Base-by-base conservation (phyloP, 139 green algal species). In the Auxenochlorella pyrenoidosa region DNA sequence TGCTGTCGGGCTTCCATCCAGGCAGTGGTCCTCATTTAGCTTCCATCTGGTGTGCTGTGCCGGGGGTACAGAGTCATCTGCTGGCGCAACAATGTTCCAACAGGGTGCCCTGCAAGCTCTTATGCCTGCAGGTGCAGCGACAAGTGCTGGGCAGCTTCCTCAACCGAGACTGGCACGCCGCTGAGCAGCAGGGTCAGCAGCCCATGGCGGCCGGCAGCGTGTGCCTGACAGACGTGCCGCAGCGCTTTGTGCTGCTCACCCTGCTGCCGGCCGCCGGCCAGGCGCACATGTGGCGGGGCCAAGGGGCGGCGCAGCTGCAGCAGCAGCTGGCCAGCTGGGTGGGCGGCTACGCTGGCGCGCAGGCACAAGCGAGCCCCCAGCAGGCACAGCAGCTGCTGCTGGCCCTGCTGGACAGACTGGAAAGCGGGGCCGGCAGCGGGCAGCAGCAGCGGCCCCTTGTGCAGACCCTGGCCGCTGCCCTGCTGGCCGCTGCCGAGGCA, bases 241-340 rank as follows among this genome's bases (percentile, higher is more conserved):
- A 18, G 10, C 2, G 36, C 3, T 85, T 85, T 60, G 80, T 85
- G 19, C 80, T 85, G 15, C 18, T 22, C 6, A 44, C 30, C 1
- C 60, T 85, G 80, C 80, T 85, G 80, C 80, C 80, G 1, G 80
- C 80, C 8, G 80, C 60, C 12, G 80, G 80, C 15, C 80, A 85
- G 43, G 80, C 63, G 28, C 60, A 76, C 40, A 36, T 76, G 63
- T 85, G 80, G 80, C 80, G 80, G 12, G 80, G 63, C 40, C 30
- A 85, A 15, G 80, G 19, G 2, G 60, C 40, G 18, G 40, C n/a
- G 5, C 38, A 51, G 63, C 80, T 85, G 63, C 80, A 85, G 80
- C 34, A 51, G 18, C 34, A 4, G 2, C 13, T 76, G 41, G 63
- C 80, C 6, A 43, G 28, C 28, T 85, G 80, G 80, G 60, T 85